Conservation (phyloP, 1,139 yeast species). For the Kluyveromyces sp. region DNA sequence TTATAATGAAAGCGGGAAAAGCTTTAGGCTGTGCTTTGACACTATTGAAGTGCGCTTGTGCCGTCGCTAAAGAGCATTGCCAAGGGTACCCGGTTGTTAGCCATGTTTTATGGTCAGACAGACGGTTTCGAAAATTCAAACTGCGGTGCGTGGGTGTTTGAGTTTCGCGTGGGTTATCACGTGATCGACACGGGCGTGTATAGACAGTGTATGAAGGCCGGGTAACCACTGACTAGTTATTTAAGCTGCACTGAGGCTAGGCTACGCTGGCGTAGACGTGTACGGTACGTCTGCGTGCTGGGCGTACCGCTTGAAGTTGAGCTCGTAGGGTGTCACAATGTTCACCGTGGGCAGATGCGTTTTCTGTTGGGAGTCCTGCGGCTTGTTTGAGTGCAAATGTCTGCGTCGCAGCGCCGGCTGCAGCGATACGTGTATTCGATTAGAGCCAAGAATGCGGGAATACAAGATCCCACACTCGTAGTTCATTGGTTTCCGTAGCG, state of each 20-base stretch:
- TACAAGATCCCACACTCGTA: slow-evolving; percentile 57
- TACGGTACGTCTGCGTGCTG: not conserved
- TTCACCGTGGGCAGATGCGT: not conserved
- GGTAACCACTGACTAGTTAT: not conserved
- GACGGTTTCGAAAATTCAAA: slow-evolving; percentile 24
- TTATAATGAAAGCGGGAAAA: too few species aligned
- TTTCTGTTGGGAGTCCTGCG: not conserved
- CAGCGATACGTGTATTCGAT: not conserved
- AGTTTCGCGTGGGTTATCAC: slow-evolving; percentile 20
- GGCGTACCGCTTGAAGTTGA: not conserved
- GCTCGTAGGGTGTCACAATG: not conserved
- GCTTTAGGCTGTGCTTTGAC: too few species aligned
- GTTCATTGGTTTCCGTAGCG: slow-evolving; percentile 21
- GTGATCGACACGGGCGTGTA: slow-evolving; percentile 15
- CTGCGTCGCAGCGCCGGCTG: not conserved
- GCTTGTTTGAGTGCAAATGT: not conserved
- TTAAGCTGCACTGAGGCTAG: too few species aligned
- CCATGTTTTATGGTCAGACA: slow-evolving; percentile 31
- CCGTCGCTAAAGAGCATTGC: slow-evolving; percentile 18
- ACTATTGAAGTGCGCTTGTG: not conserved
- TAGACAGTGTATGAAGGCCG: not conserved
- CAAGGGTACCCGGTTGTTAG: slow-evolving; percentile 28
- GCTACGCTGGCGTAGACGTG: not conserved
- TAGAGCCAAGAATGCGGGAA: slow-evolving; percentile 21
- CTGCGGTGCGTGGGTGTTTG: too few species aligned